A percentile compares a stretch with the other conserved stretches of the same genome.
phyloP scores from a whole-genome alignment of 139 green algal genomes.

The Micractinium sp. region DNA sequence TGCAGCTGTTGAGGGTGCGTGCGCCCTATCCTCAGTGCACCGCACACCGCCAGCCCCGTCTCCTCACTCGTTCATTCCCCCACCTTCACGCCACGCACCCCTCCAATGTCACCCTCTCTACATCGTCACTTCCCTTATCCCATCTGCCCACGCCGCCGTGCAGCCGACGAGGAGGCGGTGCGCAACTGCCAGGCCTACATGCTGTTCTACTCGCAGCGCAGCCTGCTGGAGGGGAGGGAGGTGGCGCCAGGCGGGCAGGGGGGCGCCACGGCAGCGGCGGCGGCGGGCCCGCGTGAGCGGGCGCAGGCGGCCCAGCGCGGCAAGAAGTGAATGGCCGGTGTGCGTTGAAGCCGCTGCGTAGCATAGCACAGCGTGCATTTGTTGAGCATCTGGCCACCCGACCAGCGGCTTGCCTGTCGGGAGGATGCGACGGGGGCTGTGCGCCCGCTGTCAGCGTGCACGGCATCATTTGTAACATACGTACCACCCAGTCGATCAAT shows the following conservation, averaged over 20 bases:
- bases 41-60: neutral
- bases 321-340: no score
- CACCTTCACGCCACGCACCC: neutral
- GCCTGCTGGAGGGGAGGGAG: neutral
- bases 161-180: conserved; percentile 72
- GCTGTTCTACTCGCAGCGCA: conserved; percentile 78
- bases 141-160: neutral
- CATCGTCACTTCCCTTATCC: neutral
- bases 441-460: no score
- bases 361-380: no score
- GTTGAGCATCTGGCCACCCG: no score
- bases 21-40: neutral
- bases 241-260: no score
- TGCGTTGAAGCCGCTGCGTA: no score
- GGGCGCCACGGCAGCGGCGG: neutral
- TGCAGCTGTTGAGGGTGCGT: neutral
- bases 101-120: neutral
- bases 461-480: no score
- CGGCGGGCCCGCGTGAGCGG: neutral
- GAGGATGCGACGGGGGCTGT: no score
- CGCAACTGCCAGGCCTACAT: conserved; percentile 84
- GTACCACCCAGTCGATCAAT: no score
- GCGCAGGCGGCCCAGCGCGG: no score
- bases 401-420: no score
- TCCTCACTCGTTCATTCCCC: neutral